Evolutionary conservation across 352 stramenopile species (phyloP).

Genomic region (Globisporangium nagaii): DNA sequence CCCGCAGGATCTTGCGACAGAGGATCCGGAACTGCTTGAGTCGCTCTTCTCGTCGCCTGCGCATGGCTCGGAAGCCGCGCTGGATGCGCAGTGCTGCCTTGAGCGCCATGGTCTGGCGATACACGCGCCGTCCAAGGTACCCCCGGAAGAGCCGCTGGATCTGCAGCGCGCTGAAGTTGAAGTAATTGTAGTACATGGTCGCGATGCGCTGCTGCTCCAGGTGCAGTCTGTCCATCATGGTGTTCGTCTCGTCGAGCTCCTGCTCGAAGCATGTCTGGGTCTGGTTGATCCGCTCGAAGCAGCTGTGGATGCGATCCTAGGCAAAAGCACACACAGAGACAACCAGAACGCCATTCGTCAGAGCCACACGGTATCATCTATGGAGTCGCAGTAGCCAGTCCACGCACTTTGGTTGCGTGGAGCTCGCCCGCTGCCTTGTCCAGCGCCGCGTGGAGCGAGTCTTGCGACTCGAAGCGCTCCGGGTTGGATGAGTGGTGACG

Average conservation of each 20-base stretch:
- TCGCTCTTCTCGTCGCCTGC: constrained; percentile 19
- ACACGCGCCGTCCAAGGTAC: constrained; percentile 50
- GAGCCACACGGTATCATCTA: too few species aligned
- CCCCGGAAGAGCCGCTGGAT: constrained; percentile 90
- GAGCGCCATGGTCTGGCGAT: constrained; percentile 28
- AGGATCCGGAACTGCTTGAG: constrained; percentile 30
- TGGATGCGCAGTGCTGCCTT: constrained; percentile 45
- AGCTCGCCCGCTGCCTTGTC: constrained; percentile 24
- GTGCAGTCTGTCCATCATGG: constrained; percentile 17
- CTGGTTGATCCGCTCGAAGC: constrained; percentile 28
- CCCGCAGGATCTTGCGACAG: constrained; percentile 46
- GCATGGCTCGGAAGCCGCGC: constrained; percentile 32
- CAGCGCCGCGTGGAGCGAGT: constrained; percentile 18
- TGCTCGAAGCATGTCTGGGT: constrained; percentile 25
- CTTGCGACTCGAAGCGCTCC: constrained; percentile 15
- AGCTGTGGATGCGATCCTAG: constrained; percentile 7
- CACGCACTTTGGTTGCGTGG: constrained; percentile 13
- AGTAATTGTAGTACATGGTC: constrained; percentile 17
- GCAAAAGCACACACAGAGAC: too few species aligned
- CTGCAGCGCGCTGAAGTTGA: constrained; percentile 31
- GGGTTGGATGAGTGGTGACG: constrained; percentile 10
- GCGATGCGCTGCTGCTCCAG: constrained; percentile 21
- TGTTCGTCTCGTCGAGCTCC: constrained; percentile 20
- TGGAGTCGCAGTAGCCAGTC: background rate
- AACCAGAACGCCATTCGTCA: too few species aligned